phyloP scores from a whole-genome alignment of 495 filamentous ascomycete species.

The Astrothelium subdiscretum region DNA sequence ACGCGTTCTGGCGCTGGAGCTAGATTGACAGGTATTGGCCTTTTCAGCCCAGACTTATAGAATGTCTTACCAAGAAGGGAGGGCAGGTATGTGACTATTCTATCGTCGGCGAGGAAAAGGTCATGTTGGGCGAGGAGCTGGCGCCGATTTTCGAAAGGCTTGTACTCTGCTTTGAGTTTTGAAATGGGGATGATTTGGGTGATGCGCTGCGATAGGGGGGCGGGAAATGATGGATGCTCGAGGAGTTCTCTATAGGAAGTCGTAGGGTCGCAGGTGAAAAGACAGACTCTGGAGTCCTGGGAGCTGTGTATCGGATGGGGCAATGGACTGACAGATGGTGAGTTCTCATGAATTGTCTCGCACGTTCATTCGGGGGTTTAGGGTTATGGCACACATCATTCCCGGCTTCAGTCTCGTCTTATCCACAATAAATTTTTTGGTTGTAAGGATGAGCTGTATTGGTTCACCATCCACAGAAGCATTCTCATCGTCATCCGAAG shows the following conservation, averaged over 20 bases:
- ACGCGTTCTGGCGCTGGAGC: constrained; percentile 32
- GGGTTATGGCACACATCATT: constrained; percentile 40
- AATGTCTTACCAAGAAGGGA: constrained; percentile 74
- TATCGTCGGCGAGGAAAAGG: constrained; percentile 77
- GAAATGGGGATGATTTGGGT: constrained; percentile 67
- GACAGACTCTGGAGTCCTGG: constrained; percentile 56
- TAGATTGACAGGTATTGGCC: constrained; percentile 75
- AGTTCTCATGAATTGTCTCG: too few relatives aligned
- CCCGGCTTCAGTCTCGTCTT: constrained; percentile 67
- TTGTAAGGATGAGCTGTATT: constrained; percentile 76
- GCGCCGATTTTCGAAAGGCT: constrained; percentile 72
- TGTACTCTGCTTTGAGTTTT: constrained; percentile 78
- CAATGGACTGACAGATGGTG: constrained; percentile 32
- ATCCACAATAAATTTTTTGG: constrained; percentile 77
- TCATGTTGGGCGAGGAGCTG: constrained; percentile 77
- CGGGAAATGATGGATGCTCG: constrained; percentile 61
- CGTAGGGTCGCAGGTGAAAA: constrained; percentile 80
- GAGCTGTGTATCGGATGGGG: constrained; percentile 61
- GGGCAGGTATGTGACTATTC: constrained; percentile 67
- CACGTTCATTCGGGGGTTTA: too few relatives aligned
- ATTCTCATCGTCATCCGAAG: constrained; percentile 46
- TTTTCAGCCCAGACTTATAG: constrained; percentile 65
- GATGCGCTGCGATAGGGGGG: constrained; percentile 57
- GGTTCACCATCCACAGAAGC: constrained; percentile 47
- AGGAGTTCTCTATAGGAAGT: constrained; percentile 81